A percentile compares a stretch with the other conserved stretches of the same genome.
Evolutionary conservation across 495 filamentous ascomycete genomes (phyloP).

Genomic region (Cenococcum geophilum): DNA sequence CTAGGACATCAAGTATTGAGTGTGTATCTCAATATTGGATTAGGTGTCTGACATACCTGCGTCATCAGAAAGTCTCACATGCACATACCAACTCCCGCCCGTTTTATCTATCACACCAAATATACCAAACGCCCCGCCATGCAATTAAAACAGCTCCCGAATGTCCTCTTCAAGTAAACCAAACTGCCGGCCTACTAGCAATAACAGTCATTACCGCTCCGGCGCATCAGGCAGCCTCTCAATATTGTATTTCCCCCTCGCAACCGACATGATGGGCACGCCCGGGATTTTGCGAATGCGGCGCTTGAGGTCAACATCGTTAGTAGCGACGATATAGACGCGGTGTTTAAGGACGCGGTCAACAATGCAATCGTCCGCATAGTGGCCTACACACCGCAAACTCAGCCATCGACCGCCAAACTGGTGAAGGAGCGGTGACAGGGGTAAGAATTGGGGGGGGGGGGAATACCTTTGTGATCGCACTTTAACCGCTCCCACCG

Average conservation of each 20-base stretch:
- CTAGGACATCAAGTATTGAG: no score
- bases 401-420: conserved; percentile 59
- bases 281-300: conserved; percentile 75
- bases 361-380: conserved; percentile 51
- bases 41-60: no score
- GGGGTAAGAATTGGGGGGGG: conserved; percentile 52
- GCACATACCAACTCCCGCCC: no score
- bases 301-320: conserved; percentile 72
- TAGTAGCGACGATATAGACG: conserved; percentile 85
- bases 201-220: conserved; percentile 37
- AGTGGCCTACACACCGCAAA: conserved; percentile 43
- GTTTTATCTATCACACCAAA: no score
- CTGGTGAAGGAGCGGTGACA: no score
- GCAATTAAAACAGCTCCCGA: no score
- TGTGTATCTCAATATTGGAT: no score
- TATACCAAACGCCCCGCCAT: conserved; percentile 24
- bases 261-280: conserved; percentile 65
- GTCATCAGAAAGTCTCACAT: no score
- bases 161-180: no score
- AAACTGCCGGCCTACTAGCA: background rate
- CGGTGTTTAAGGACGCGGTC: conserved; percentile 74
- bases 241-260: conserved; percentile 82
- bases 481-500: conserved; percentile 78
- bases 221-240: conserved; percentile 83
- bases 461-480: conserved; percentile 63